Base-by-base conservation (phyloP, 352 stramenopile genomes). In the Phytophthora litchii region DNA sequence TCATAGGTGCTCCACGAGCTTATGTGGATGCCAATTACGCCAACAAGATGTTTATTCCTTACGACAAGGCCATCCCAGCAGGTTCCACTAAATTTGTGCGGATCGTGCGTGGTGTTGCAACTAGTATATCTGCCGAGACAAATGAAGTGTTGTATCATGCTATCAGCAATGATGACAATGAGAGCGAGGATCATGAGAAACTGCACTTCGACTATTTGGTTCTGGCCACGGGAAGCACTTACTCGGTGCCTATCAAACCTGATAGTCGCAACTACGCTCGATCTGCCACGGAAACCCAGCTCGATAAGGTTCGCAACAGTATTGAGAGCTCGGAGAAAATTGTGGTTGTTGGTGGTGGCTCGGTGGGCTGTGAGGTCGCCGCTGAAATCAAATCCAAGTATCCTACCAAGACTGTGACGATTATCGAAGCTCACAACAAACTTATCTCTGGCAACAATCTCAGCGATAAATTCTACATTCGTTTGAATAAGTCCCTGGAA, bases 131-230 rank as follows among this genome's bases (percentile, higher is more conserved):
- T 2, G 32, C 25, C 8, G 55, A 69, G 2, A 45, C 43, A 5
- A 71, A 70, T 16, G 52, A 75, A 9, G 48, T 75, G 3, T 45
- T 21, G 4, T 74, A 72, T 20, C 51, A 40, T 19, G 19, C 54
- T 8, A 71, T 82, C 17, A 45, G 17, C 16, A 54, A 44, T 10
- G 52, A 67, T 32, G 60, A 70, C 40, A 50, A 51, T 12, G 34
- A 54, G 35, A 56, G 37, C 11, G 37, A 41, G 9, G 17, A 36
- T 5, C 62, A 16, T 4, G 45, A 72, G 42, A 66, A 54, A 29
- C 32, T 82, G 14, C 45, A 38, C 6, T 82, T 74, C 21, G 70
- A 82, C 50, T 82, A 74, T 32, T 44, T 82, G 2, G 43, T 82
- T 6, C 16, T 82, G 9, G 64, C 72, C 0, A 76, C 60, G 12